A percentile compares a stretch with the other conserved stretches of the same genome.
Evolutionary conservation across 2,329 filamentous ascomycete genomes (phyloP).

Genomic region (Ophiostoma sp.): DNA sequence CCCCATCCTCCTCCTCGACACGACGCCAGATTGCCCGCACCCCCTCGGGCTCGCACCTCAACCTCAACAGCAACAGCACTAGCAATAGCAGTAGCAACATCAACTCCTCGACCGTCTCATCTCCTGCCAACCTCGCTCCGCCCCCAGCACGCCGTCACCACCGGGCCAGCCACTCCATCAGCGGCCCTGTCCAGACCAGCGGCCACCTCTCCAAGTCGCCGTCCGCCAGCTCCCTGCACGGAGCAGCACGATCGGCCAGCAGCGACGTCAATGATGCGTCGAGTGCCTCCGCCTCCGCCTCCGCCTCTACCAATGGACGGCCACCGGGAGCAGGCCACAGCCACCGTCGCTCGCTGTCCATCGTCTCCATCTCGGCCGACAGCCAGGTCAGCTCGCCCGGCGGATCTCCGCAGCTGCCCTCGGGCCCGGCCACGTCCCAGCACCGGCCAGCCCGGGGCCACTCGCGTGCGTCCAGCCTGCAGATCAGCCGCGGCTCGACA

Average conservation of each 20-base stretch:
- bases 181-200: constrained; percentile 22
- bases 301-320: constrained; percentile 30
- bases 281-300: not conserved
- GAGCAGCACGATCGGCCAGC: not conserved
- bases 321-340: constrained; percentile 35
- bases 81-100: not conserved
- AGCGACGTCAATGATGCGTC: not conserved
- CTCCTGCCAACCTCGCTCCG: constrained; percentile 20
- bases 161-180: constrained; percentile 26
- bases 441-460: constrained; percentile 59
- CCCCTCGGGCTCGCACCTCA: constrained; percentile 8
- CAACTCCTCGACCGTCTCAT: not conserved
- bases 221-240: not conserved
- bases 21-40: constrained; percentile 9
- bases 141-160: constrained; percentile 23
- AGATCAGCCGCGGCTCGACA: constrained; percentile 49
- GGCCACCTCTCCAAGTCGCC: constrained; percentile 2
- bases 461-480: constrained; percentile 73
- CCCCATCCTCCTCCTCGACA: constrained; percentile 14
- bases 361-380: constrained; percentile 65
- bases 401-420: constrained; percentile 14
- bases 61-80: not conserved
- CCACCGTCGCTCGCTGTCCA: constrained; percentile 74
- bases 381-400: constrained; percentile 14
- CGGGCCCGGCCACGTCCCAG: not conserved